These are phyloP conservation scores for Eurotiales sp. DNA, from an alignment of 2,329 filamentous ascomycete genomes.

Conservation along the genomic window DNA sequence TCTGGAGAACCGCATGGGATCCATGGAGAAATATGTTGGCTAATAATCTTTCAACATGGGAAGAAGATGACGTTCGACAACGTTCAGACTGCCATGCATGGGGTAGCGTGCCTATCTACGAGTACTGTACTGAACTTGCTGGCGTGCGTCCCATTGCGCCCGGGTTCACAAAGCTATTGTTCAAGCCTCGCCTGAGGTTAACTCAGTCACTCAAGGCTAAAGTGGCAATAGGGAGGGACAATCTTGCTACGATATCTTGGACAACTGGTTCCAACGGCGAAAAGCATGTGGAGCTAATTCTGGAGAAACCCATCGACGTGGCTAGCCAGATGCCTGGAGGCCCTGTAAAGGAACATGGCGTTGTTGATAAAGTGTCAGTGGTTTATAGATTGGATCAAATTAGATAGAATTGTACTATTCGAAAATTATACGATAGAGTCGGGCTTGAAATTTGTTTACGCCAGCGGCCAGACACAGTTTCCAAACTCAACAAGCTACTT, in stretches of 20 bases:
- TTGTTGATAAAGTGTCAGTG: background rate
- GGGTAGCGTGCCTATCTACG: constrained; percentile 43
- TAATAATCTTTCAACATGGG: constrained; percentile 40
- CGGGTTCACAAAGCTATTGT: background rate
- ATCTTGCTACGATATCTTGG: constrained; percentile 22
- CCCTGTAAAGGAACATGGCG: constrained; percentile 15
- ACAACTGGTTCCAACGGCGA: background rate
- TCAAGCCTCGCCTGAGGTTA: constrained; percentile 1
- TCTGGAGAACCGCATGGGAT: constrained; percentile 30
- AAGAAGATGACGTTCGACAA: constrained; percentile 41
- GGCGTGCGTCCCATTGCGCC: background rate
- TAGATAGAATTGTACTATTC: no score
- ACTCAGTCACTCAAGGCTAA: constrained; percentile 16
- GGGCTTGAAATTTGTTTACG: no score
- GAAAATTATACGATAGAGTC: no score
- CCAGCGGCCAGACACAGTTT: no score
- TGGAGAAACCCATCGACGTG: constrained; percentile 20
- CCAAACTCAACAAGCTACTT: no score
- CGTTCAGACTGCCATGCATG: constrained; percentile 45
- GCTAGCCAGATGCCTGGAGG: constrained; percentile 19
- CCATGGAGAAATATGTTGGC: constrained; percentile 38
- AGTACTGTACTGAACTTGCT: constrained; percentile 36
- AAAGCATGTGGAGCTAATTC: constrained; percentile 17
- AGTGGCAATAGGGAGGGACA: constrained; percentile 22
- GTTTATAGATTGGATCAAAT: background rate